phyloP scores from a whole-genome alignment of 805 yeast species.

The Yarrowia osloensis region DNA sequence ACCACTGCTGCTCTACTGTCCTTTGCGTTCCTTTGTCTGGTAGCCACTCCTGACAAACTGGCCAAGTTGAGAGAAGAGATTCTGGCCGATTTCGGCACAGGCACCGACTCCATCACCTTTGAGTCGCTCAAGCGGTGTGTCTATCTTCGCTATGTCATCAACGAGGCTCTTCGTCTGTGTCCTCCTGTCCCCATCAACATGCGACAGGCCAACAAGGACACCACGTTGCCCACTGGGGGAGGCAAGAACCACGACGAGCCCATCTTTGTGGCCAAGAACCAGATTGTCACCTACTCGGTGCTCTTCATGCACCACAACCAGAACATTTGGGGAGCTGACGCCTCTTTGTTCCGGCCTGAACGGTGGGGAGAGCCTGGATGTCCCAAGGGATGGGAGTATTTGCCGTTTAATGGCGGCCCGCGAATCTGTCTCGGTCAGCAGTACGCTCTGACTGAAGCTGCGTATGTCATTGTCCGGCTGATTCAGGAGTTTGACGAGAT shows the following conservation, averaged over 20 bases:
- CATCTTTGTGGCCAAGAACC: conserved; percentile 49
- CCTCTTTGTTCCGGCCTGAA: conserved; percentile 49
- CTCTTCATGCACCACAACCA: conserved; percentile 49
- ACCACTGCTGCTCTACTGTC: conserved; percentile 56
- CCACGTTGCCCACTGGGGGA: conserved; percentile 57
- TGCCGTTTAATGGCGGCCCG: conserved; percentile 60
- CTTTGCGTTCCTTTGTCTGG: conserved; percentile 48
- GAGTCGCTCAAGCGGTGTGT: conserved; percentile 52
- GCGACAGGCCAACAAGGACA: conserved; percentile 50
- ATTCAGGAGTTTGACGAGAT: conserved; percentile 36
- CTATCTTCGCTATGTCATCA: conserved; percentile 51
- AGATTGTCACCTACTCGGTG: conserved; percentile 46
- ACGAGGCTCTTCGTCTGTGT: conserved; percentile 53
- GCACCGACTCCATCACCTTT: conserved; percentile 43
- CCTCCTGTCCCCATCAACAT: conserved; percentile 57
- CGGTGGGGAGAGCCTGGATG: conserved; percentile 45
- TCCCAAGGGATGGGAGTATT: conserved; percentile 47
- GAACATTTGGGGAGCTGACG: conserved; percentile 50
- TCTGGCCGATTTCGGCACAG: conserved; percentile 42
- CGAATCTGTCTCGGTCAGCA: conserved; percentile 59
- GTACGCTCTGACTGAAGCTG: conserved; percentile 56
- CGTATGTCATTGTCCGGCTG: conserved; percentile 48
- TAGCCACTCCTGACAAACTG: conserved; percentile 43
- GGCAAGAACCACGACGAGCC: conserved; percentile 48
- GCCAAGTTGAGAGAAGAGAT: conserved; percentile 46